Base-by-base conservation (phyloP, 2,329 filamentous ascomycete genomes). In the Gaeumannomyces sp. region DNA sequence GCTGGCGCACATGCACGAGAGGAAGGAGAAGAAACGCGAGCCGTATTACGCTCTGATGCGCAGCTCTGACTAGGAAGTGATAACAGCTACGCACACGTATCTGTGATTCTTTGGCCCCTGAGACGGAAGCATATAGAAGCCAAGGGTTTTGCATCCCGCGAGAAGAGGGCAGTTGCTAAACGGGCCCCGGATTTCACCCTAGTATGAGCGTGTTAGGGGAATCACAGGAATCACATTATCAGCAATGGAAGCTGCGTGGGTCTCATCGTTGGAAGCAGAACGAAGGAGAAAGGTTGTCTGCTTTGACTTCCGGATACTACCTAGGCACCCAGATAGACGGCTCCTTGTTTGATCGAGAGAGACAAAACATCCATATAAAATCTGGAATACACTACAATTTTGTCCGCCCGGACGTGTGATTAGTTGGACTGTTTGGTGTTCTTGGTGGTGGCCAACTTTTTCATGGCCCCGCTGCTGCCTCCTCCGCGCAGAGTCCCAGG, bases 1-100 rank as follows among this genome's bases (percentile, higher is more conserved):
- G 57, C 62, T 60, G 19, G 62, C 62, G n/a, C 58, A 60, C 57
- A 56, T 64, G 27, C 25, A 64, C 58, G 56, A 50, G 19, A 28
- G 22, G 19, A 31, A 60, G 59, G 31, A 31, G 28, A 33, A n/a
- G 16, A 31, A 31, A 3, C 59, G 27, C 14, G 28, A 31, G 28
- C 27, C 59, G 4, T 28, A 31, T 13, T 60, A 60, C 31, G 59
- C 59, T 8, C 59, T 60, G 28, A 25, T 59, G 57, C 57, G 27
- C 57, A 28, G 57, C 25, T 53, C 45, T 25, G 45, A 4, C 45
- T 53, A 53, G n/a, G 45, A 1, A n/a, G 19, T 8, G 10, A n/a
- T 4, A 50, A 22, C 14, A 6, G 5, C 38, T 6, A 22, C 38
- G 19, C 1, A 19, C 38, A 10, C 8, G 33, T 4, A 19, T 4